These are phyloP conservation scores for Astathelohania contejeani DNA, from an alignment of 371 early-diverging fungal species.

Conservation along the genomic window DNA sequence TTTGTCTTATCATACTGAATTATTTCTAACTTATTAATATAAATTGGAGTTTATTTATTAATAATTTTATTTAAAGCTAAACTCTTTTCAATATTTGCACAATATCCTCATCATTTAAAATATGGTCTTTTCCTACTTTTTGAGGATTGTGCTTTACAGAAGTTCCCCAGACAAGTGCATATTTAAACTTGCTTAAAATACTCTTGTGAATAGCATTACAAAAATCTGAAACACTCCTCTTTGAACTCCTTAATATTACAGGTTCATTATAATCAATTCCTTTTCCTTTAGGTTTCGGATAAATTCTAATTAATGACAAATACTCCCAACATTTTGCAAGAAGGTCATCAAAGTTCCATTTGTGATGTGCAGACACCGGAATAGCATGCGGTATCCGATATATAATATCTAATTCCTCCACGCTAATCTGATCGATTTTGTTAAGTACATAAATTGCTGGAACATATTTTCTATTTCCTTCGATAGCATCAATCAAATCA, in stretches of 20 bases:
- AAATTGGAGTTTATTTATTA: no score
- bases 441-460: conserved; percentile 85
- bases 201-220: conserved; percentile 91
- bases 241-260: conserved; percentile 67
- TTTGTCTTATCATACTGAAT: no score
- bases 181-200: conserved; percentile 79
- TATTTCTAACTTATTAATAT: no score
- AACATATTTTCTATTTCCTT: conserved; percentile 82
- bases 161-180: conserved; percentile 91
- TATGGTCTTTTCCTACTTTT: conserved; percentile 90
- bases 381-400: conserved; percentile 90
- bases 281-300: conserved; percentile 91
- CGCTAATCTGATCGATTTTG: conserved; percentile 88
- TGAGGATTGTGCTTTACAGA: conserved; percentile 93
- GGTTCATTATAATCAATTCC: conserved; percentile 87
- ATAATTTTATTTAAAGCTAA: no score
- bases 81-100: conserved; percentile 78
- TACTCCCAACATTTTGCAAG: conserved; percentile 57
- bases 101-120: conserved; percentile 85
- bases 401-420: conserved; percentile 69
- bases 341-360: conserved; percentile 96
- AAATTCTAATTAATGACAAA: conserved; percentile 55
- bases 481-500: conserved; percentile 90
- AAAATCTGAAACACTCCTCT: conserved; percentile 71
- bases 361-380: conserved; percentile 84